Evolutionary conservation across 2,329 filamentous ascomycete genomes (phyloP).

Genomic region (Aspergillus quadricinctus): DNA sequence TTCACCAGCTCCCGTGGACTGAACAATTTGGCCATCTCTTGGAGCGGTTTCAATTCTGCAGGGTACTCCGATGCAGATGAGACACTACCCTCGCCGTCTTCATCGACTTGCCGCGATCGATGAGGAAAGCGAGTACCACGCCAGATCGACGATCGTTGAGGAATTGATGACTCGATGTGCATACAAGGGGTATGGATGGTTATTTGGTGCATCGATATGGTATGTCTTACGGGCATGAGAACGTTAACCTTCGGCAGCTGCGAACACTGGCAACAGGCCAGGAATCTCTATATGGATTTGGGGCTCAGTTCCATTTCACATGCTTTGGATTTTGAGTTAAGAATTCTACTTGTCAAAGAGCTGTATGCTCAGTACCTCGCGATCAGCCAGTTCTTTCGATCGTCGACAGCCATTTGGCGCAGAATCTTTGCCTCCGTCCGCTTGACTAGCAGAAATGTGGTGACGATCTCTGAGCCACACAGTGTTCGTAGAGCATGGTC

Average conservation of each 20-base stretch:
- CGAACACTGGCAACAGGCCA: background rate
- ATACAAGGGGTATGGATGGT: background rate
- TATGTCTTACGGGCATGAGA: background rate
- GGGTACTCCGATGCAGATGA: too few species aligned
- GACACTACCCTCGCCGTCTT: constrained; percentile 26
- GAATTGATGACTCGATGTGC: background rate
- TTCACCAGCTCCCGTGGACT: too few species aligned
- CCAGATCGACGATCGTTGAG: background rate
- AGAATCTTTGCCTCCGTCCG: background rate
- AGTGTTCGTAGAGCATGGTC: background rate
- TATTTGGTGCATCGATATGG: background rate
- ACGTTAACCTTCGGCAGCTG: too few species aligned
- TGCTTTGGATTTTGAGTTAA: background rate
- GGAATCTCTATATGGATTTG: background rate
- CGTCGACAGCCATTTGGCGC: background rate
- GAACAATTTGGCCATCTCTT: too few species aligned
- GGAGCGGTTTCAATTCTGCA: too few species aligned
- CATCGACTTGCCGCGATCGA: background rate
- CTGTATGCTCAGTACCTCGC: background rate
- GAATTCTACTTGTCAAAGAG: background rate
- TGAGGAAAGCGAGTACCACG: too few species aligned
- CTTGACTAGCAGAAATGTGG: background rate
- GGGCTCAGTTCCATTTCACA: background rate
- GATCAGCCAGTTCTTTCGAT: background rate
- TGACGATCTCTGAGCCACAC: background rate